A percentile compares a stretch with the other conserved stretches of the same genome.
Conservation (phyloP, 2,329 filamentous ascomycete genomes). For the Fusarium duplospermum region DNA sequence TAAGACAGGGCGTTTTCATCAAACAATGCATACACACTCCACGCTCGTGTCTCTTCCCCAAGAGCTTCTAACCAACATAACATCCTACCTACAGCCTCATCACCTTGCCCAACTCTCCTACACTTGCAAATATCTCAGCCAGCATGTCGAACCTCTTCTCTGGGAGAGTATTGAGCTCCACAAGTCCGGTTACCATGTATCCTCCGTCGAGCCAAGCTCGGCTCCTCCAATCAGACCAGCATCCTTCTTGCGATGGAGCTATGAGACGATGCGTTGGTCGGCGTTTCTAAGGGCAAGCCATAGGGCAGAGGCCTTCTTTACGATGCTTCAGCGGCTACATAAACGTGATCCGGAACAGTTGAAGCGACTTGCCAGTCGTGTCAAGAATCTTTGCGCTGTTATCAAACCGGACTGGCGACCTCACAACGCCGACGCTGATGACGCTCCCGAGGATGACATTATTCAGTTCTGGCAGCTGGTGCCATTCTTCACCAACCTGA, state of each 20-base stretch:
- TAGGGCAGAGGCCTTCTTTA: background rate
- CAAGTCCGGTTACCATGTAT: background rate
- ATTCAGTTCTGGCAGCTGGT: slow-evolving; percentile 16
- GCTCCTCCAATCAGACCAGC: background rate
- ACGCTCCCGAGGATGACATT: no score
- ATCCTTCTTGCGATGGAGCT: background rate
- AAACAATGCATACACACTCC: background rate
- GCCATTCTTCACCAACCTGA: slow-evolving; percentile 20
- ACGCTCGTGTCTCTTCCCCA: background rate
- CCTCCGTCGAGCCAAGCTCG: background rate
- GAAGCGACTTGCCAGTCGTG: background rate
- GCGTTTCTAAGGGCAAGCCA: background rate
- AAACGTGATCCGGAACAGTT: background rate
- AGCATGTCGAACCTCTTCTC: background rate
- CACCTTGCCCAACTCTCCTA: background rate
- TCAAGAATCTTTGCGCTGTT: slow-evolving; percentile 21
- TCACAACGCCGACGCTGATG: background rate
- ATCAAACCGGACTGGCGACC: background rate
- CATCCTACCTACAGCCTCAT: background rate
- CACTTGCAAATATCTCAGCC: background rate
- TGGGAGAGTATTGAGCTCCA: background rate
- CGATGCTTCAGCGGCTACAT: background rate
- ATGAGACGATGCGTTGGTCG: background rate
- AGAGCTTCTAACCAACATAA: background rate
- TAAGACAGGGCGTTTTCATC: no score